A percentile compares a stretch with the other conserved stretches of the same genome.
These are phyloP conservation scores for Cutaneotrichosporon arboriforme DNA, from an alignment of 1,284 basidiomycete genomes.

Conservation along the genomic window DNA sequence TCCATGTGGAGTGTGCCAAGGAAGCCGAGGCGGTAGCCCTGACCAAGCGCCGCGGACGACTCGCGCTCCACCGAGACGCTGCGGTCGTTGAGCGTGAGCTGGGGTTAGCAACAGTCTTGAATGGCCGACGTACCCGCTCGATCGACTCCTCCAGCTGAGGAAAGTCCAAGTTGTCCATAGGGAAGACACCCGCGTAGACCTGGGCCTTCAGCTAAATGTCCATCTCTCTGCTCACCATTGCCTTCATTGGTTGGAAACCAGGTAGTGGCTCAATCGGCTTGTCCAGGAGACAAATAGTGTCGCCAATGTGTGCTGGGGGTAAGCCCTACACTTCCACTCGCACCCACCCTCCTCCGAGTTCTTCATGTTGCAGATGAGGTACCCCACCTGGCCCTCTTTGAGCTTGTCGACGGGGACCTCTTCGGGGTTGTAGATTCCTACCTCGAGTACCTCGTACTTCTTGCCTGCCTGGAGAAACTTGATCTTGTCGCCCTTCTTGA, in stretches of 20 bases:
- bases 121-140: constrained; percentile 60
- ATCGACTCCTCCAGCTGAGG: constrained; percentile 93
- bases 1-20: constrained; percentile 96
- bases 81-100: constrained; percentile 42
- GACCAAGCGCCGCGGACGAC: constrained; percentile 87
- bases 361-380: constrained; percentile 89
- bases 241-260: constrained; percentile 87
- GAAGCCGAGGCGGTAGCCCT: constrained; percentile 92
- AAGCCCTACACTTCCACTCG: not conserved
- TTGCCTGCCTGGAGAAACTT: constrained; percentile 78
- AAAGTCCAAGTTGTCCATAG: constrained; percentile 86
- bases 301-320: constrained; percentile 54
- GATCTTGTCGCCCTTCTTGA: constrained; percentile 79
- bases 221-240: constrained; percentile 60
- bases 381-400: constrained; percentile 81
- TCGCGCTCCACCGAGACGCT: constrained; percentile 83
- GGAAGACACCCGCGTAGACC: constrained; percentile 88
- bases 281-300: constrained; percentile 80
- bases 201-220: not conserved
- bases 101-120: constrained; percentile 9
- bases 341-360: constrained; percentile 83
- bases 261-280: constrained; percentile 74
- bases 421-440: constrained; percentile 90
- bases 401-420: constrained; percentile 67
- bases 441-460: constrained; percentile 84